These are phyloP conservation scores for Geotrichum reessii DNA, from an alignment of 1,139 yeast species.

Conservation along the genomic window DNA sequence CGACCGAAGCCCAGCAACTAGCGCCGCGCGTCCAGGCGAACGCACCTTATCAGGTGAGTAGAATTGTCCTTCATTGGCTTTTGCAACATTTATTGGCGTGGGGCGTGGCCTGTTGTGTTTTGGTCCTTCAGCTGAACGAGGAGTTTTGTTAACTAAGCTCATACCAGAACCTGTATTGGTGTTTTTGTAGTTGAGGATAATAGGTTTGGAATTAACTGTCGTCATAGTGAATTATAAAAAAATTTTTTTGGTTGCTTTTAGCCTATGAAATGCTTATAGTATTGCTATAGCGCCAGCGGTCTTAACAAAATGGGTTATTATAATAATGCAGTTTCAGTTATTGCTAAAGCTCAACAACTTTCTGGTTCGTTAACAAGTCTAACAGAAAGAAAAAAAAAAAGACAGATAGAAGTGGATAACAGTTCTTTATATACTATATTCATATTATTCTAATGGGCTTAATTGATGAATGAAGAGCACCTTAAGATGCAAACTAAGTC, in stretches of 20 bases:
- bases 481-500: background rate
- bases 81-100: conserved; percentile 12
- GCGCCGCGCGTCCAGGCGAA: conserved; percentile 29
- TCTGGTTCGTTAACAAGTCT: background rate
- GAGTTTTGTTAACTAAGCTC: background rate
- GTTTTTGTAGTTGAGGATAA: background rate
- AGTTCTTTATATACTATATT: background rate
- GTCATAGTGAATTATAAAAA: background rate
- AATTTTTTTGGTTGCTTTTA: background rate
- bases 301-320: no score
- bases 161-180: background rate
- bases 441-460: no score
- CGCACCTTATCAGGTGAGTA: conserved; percentile 2
- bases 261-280: no score
- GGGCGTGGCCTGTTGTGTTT: background rate
- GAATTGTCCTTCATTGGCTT: conserved; percentile 6
- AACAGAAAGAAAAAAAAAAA: background rate
- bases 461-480: no score
- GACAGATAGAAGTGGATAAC: background rate
- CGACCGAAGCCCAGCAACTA: conserved; percentile 31
- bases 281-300: no score
- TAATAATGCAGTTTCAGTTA: background rate
- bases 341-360: background rate
- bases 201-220: background rate
- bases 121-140: background rate